Evolutionary conservation across 2,329 filamentous ascomycete species (phyloP).

Genomic region (Zymoseptoria ardabiliae): DNA sequence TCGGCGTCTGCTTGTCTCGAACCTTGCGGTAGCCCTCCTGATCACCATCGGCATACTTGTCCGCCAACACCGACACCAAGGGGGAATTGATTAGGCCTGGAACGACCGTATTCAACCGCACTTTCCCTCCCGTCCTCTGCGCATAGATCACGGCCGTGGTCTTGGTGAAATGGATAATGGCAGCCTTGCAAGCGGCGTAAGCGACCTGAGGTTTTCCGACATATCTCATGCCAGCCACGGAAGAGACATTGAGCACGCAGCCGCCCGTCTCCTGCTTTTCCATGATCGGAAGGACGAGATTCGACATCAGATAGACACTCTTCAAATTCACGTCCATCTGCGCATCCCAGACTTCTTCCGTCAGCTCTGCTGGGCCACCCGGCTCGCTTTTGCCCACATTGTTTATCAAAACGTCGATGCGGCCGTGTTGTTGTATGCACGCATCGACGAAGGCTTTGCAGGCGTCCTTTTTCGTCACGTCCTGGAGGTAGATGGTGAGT

Average conservation of each 20-base stretch:
- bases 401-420: conserved; percentile 54
- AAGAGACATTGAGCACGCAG: conserved; percentile 33
- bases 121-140: conserved; percentile 28
- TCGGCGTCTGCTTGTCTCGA: conserved; percentile 51
- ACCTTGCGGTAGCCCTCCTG: conserved; percentile 46
- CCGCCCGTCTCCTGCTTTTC: conserved; percentile 39
- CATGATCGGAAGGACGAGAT: conserved; percentile 50
- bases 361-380: conserved; percentile 44
- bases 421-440: conserved; percentile 46
- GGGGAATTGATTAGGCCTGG: conserved; percentile 53
- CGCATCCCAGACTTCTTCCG: conserved; percentile 44
- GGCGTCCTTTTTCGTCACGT: conserved; percentile 47
- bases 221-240: conserved; percentile 48
- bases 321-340: conserved; percentile 52
- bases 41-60: conserved; percentile 40
- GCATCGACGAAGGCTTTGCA: conserved; percentile 48
- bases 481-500: conserved; percentile 11
- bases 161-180: conserved; percentile 68
- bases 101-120: conserved; percentile 49
- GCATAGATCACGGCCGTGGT: conserved; percentile 61
- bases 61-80: conserved; percentile 39
- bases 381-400: conserved; percentile 53
- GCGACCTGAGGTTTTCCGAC: conserved; percentile 47
- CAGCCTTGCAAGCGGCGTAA: conserved; percentile 66
- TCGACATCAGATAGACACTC: conserved; percentile 47